These are phyloP conservation scores for Fremontodendron californicum DNA, from an alignment of 345 rosid species.

Conservation along the genomic window DNA sequence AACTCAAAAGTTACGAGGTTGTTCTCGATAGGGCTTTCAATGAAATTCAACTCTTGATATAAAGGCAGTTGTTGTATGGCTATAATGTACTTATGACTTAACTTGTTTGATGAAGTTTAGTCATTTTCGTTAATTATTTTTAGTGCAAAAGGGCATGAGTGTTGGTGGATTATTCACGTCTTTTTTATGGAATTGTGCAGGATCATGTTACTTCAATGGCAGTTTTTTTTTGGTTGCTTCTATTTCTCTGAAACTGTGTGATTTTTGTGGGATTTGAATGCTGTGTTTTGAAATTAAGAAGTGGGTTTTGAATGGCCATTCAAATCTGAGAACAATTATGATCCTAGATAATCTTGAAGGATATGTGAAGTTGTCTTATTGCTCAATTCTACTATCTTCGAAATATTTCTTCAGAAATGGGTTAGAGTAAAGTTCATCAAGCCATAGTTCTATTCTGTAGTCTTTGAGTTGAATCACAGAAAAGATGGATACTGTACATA, in stretches of 20 bases:
- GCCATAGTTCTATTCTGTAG: conserved; percentile 7
- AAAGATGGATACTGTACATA: conserved; percentile 36
- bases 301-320: conserved; percentile 17
- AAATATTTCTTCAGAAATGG: conserved; percentile 33
- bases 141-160: background rate
- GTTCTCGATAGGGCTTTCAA: background rate
- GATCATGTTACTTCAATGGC: background rate
- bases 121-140: background rate
- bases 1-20: background rate
- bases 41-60: background rate
- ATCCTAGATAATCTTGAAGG: conserved; percentile 19
- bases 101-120: background rate
- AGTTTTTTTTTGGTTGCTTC: background rate
- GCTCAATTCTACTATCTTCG: conserved; percentile 17
- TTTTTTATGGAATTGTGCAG: conserved; percentile 3
- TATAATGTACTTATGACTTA: background rate
- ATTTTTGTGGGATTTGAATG: conserved; percentile 5
- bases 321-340: conserved; percentile 28
- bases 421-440: conserved; percentile 26
- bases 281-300: conserved; percentile 12
- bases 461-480: conserved; percentile 18
- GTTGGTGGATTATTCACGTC: background rate
- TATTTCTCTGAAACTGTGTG: background rate
- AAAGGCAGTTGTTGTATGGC: background rate
- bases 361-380: too few species aligned